Base-by-base conservation (phyloP, 768 basidiomycete species). In the Lactifluus subvellereus region DNA sequence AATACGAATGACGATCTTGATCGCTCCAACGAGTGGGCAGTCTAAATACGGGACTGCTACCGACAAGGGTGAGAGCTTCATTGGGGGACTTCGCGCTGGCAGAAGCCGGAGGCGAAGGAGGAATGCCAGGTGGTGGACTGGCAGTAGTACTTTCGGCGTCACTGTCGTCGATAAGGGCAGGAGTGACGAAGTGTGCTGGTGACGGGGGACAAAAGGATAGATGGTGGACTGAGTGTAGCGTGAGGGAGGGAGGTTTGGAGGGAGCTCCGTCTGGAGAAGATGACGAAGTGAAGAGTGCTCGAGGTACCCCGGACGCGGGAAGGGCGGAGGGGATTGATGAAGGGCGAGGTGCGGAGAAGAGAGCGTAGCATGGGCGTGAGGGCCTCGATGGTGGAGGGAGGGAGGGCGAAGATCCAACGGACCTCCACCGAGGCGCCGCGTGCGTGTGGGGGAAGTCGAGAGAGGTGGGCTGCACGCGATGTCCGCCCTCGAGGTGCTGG, bases 11-110 rank as follows among this genome's bases (percentile, higher is more conserved):
- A 54, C 87, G 81, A 64, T 82, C 82, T 68, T 85, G 82, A 52
- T 89, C 84, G 71, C 83, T 87, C 91, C 90, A 93, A 45, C 88
- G 80, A 3, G 88, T 88, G 20, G 91, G 91, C 22, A 94, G 73
- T 62, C 79, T 76, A 66, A 90, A 74, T 16, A 80, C 71, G 48
- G 71, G 71, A 42, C 65, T 66, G 32, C 67, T 64, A 16, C 69
- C 64, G 35, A 70, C 59, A 18, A 68, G 67, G 18, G 60, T 51
- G 50, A 60, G 58, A 18, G 48, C 22, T 38, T 66, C 64, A 3
- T 18, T 57, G 10, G 57, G 70, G 64, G 54, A 62, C 67, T 1
- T 60, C 38, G 54, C 58, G 30, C 55, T 57, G 45, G 54, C 60
- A 42, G 54, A 57, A 43, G 43, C 42, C 33, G 54, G 66, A 37